Evolutionary conservation across 768 basidiomycete genomes (phyloP).

Genomic region (Cystobasidium onofrii): DNA sequence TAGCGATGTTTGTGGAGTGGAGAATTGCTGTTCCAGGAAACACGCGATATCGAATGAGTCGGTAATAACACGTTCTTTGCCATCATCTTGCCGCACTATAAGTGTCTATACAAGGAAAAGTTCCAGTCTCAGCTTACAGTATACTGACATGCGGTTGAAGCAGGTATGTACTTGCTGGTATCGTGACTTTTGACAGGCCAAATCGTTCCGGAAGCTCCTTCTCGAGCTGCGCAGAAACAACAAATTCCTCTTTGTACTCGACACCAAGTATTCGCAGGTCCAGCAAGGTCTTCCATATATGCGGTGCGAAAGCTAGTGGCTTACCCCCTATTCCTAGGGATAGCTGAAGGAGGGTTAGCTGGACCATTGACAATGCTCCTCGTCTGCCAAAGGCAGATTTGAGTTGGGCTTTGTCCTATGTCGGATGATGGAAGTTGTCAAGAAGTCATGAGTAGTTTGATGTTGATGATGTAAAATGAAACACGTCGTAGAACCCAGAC

Average conservation of each 20-base stretch:
- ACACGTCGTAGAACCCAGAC: background rate
- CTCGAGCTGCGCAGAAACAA: background rate
- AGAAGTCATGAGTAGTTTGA: background rate
- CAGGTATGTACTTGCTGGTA: background rate
- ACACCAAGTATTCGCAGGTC: background rate
- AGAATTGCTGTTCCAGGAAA: background rate
- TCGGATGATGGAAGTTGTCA: background rate
- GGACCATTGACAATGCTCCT: background rate
- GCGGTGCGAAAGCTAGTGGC: background rate
- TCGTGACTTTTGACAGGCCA: background rate
- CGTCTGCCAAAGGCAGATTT: background rate
- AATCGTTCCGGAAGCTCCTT: constrained; percentile 8
- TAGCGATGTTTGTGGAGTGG: background rate
- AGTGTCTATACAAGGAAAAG: background rate
- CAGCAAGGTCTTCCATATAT: background rate
- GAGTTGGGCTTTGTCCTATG: background rate
- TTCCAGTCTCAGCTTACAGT: background rate
- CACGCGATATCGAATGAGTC: constrained; percentile 1
- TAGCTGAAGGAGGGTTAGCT: constrained; percentile 2
- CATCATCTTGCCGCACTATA: background rate
- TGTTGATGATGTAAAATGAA: background rate
- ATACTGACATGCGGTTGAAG: background rate
- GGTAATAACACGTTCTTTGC: background rate
- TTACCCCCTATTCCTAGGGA: background rate
- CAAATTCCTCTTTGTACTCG: background rate